Percentiles rank a stretch among this genome's conserved stretches.
Conservation (phyloP, 805 yeast species). For the Saturnispora serradocipensis region DNA sequence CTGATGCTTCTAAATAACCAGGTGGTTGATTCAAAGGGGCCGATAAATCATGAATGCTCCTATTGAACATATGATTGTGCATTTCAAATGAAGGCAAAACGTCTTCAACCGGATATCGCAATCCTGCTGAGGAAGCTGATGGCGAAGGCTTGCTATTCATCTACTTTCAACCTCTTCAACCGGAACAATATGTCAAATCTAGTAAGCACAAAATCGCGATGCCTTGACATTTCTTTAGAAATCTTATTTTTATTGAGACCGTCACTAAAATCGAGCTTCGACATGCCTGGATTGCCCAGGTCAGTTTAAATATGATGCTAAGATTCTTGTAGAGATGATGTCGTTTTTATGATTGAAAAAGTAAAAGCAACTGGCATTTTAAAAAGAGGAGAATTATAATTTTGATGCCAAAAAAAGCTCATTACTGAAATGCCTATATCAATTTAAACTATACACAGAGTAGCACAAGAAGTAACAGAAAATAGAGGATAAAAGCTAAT, state of each 20-base stretch:
- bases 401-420: too few species aligned
- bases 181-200: background rate
- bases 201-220: background rate
- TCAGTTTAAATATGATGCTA: too few species aligned
- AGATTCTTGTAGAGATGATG: too few species aligned
- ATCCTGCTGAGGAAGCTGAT: background rate
- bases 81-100: constrained; percentile 63
- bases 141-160: background rate
- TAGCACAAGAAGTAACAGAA: too few species aligned
- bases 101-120: constrained; percentile 26
- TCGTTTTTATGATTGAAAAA: too few species aligned
- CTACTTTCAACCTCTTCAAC: background rate
- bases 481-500: too few species aligned
- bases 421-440: too few species aligned
- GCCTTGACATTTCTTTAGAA: background rate
- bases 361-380: too few species aligned
- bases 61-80: constrained; percentile 37
- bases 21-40: constrained; percentile 15
- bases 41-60: constrained; percentile 16
- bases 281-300: too few species aligned
- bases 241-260: background rate
- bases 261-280: background rate
- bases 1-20: constrained; percentile 14
- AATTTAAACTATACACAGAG: too few species aligned
- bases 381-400: too few species aligned